Percentiles rank a stretch among this genome's conserved stretches.
These are phyloP conservation scores for Apostasia ramifera DNA, from an alignment of 106 monocot species.

Conservation along the genomic window DNA sequence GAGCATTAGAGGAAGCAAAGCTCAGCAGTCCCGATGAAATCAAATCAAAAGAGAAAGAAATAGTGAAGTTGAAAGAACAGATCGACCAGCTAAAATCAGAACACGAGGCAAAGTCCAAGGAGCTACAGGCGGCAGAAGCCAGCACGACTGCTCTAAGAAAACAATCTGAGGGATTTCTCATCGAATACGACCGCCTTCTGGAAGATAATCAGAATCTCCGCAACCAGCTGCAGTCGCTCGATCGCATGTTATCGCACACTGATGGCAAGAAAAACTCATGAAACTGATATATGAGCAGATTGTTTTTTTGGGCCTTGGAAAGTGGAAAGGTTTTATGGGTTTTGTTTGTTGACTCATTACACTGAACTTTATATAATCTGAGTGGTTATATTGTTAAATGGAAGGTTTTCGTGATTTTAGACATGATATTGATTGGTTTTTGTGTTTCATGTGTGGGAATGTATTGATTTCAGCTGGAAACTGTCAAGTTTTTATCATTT, in stretches of 20 bases:
- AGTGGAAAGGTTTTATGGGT: too few species aligned
- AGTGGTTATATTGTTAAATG: too few species aligned
- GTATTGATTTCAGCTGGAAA: too few species aligned
- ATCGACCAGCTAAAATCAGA: conserved; percentile 31
- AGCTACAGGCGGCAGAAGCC: conserved; percentile 48
- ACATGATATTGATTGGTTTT: too few species aligned
- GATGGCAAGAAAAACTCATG: conserved; percentile 54
- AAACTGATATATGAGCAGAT: not conserved
- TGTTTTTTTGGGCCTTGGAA: too few species aligned
- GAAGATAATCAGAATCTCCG: conserved; percentile 73
- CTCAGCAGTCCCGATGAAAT: conserved; percentile 29
- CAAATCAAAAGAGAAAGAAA: conserved; percentile 36
- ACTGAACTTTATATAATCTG: too few species aligned
- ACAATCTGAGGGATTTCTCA: conserved; percentile 62
- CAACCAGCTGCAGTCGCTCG: conserved; percentile 65
- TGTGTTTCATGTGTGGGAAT: too few species aligned
- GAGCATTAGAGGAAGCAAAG: conserved; percentile 59
- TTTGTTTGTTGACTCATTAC: too few species aligned
- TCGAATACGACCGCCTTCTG: conserved; percentile 64
- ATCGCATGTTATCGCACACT: conserved; percentile 43
- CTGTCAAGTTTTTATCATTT: too few species aligned
- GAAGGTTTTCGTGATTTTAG: too few species aligned
- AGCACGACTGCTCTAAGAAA: conserved; percentile 48
- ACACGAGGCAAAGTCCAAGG: conserved; percentile 22
- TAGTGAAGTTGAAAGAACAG: conserved; percentile 36